A percentile compares a stretch with the other conserved stretches of the same genome.
phyloP scores from a whole-genome alignment of 2,329 filamentous ascomycete genomes.

The Pyrenophora seminiperda region DNA sequence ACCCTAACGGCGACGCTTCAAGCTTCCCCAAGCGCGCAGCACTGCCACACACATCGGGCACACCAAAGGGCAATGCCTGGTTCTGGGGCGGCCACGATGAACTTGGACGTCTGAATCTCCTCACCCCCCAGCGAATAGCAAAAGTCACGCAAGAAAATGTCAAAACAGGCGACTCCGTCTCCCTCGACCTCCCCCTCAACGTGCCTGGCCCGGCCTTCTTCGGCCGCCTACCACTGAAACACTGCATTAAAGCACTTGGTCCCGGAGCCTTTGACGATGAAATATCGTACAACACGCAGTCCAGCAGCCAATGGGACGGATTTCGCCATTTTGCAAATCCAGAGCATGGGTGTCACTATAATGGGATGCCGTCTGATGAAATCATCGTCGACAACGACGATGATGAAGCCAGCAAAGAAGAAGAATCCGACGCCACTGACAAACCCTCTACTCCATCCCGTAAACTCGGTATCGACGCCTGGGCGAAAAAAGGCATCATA shows the following conservation, averaged over 20 bases:
- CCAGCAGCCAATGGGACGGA: slow-evolving; percentile 44
- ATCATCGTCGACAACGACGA: slow-evolving; percentile 28
- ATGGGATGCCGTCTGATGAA: slow-evolving; percentile 37
- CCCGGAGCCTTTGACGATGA: slow-evolving; percentile 36
- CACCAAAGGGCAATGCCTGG: slow-evolving; percentile 29
- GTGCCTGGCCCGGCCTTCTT: slow-evolving; percentile 61
- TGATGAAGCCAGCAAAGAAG: slow-evolving; percentile 20
- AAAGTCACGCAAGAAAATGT: slow-evolving; percentile 58
- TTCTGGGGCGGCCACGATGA: slow-evolving; percentile 34
- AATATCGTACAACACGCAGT: slow-evolving; percentile 41
- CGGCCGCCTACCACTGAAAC: slow-evolving; percentile 59
- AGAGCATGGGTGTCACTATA: slow-evolving; percentile 37
- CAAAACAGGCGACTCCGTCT: slow-evolving; percentile 58
- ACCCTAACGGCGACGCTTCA: slow-evolving; percentile 24
- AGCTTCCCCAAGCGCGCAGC: slow-evolving; percentile 29
- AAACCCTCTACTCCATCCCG: slow-evolving; percentile 13
- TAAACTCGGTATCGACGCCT: slow-evolving; percentile 47
- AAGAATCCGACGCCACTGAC: not conserved
- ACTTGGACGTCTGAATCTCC: slow-evolving; percentile 65
- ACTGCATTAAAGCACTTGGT: slow-evolving; percentile 24
- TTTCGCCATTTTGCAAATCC: slow-evolving; percentile 45
- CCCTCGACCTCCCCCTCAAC: slow-evolving; percentile 65
- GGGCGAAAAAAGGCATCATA: slow-evolving; percentile 61
- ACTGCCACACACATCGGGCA: slow-evolving; percentile 28
- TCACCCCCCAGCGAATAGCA: slow-evolving; percentile 61